Percentiles rank a stretch among this genome's conserved stretches.
These are phyloP conservation scores for Stephanodiscus triporus DNA, from an alignment of 108 stramenopile species.

Conservation along the genomic window DNA sequence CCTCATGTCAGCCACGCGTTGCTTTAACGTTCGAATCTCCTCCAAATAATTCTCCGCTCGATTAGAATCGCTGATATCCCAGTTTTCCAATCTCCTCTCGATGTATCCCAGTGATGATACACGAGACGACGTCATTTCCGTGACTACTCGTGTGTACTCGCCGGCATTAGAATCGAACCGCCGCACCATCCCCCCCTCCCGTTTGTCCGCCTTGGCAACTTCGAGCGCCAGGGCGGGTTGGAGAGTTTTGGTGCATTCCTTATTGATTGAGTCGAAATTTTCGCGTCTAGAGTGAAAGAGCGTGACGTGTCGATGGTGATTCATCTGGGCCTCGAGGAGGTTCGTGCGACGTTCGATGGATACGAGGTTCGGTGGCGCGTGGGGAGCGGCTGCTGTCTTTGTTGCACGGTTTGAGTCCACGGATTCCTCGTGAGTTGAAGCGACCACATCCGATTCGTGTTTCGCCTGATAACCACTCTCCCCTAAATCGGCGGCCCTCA, in stretches of 20 bases:
- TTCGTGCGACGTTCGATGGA: slow-evolving; percentile 37
- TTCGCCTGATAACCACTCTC: background rate
- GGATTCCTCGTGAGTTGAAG: background rate
- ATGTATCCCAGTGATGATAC: slow-evolving; percentile 34
- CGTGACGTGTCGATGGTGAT: slow-evolving; percentile 39
- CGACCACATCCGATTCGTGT: background rate
- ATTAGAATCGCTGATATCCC: slow-evolving; percentile 26
- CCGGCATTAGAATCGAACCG: slow-evolving; percentile 55
- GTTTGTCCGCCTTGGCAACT: slow-evolving; percentile 59
- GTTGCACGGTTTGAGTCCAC: background rate
- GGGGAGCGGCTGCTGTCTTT: slow-evolving; percentile 2
- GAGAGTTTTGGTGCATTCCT: slow-evolving; percentile 17
- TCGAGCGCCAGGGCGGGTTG: slow-evolving; percentile 53
- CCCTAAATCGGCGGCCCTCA: slow-evolving; percentile 11
- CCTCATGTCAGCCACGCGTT: slow-evolving; percentile 17
- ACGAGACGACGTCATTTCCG: slow-evolving; percentile 31
- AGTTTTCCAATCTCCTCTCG: slow-evolving; percentile 28
- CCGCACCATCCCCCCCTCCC: slow-evolving; percentile 61
- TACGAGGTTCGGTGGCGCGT: slow-evolving; percentile 29
- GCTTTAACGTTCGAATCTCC: slow-evolving; percentile 41
- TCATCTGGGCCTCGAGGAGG: slow-evolving; percentile 43
- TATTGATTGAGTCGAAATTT: slow-evolving; percentile 30
- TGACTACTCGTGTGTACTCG: slow-evolving; percentile 20
- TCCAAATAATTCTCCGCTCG: slow-evolving; percentile 33
- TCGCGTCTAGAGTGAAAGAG: slow-evolving; percentile 29